Conservation (phyloP, 2,329 filamentous ascomycete species). For the Hortaea werneckii region DNA sequence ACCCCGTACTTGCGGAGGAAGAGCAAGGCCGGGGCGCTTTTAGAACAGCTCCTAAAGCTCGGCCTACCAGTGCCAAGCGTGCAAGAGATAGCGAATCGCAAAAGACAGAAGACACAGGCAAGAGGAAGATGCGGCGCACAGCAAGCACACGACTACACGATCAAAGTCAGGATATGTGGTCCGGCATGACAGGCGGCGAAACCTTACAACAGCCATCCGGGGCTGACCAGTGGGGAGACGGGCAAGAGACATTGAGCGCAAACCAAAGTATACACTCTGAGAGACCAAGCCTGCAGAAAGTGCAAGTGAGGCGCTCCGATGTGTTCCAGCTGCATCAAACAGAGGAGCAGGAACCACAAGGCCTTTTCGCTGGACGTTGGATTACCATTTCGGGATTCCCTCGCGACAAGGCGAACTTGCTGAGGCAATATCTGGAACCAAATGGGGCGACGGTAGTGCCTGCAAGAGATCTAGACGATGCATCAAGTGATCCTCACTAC, state of each 20-base stretch:
- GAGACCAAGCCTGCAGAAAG: neutral
- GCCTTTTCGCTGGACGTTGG: slow-evolving; percentile 22
- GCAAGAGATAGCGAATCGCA: slow-evolving; percentile 40
- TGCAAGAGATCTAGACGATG: slow-evolving; percentile 11
- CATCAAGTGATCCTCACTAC: slow-evolving; percentile 10
- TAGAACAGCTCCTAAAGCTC: slow-evolving; percentile 36
- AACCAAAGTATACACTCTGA: neutral
- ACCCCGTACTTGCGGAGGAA: slow-evolving; percentile 58
- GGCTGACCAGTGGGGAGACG: slow-evolving; percentile 17
- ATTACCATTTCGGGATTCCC: slow-evolving; percentile 21
- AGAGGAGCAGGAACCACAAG: slow-evolving; percentile 5
- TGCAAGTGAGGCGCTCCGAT: slow-evolving; percentile 4
- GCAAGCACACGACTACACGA: slow-evolving; percentile 73
- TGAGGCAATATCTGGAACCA: slow-evolving; percentile 15
- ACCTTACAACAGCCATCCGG: slow-evolving; percentile 11
- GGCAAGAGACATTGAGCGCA: slow-evolving; percentile 1
- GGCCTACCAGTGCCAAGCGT: slow-evolving; percentile 48
- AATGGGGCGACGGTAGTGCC: slow-evolving; percentile 23
- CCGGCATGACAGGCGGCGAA: slow-evolving; percentile 57
- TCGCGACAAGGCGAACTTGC: slow-evolving; percentile 8
- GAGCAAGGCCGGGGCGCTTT: slow-evolving; percentile 70
- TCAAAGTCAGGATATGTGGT: slow-evolving; percentile 81
- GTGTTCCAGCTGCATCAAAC: slow-evolving; percentile 2
- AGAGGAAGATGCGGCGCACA: slow-evolving; percentile 75
- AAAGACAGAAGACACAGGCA: slow-evolving; percentile 32